Conservation (phyloP, 306 rosid genomes). For the Sindora glabra region DNA sequence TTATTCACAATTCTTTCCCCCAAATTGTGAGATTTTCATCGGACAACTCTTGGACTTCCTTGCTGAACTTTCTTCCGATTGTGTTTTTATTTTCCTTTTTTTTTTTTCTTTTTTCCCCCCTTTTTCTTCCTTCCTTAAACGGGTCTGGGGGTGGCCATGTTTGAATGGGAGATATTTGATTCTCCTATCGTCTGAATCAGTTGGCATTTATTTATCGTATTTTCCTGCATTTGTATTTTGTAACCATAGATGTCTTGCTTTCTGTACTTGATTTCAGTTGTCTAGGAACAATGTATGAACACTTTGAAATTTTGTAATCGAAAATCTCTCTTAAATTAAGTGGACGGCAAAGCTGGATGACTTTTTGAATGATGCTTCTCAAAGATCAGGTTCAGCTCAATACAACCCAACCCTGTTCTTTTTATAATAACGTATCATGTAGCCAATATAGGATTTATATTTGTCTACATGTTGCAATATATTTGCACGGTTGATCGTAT, state of each 20-base stretch:
- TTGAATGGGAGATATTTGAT: conserved; percentile 10
- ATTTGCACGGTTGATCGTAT: no score
- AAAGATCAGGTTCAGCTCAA: no score
- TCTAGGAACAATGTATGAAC: not conserved
- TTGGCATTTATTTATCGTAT: not conserved
- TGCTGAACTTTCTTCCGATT: not conserved
- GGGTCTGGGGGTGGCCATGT: not conserved
- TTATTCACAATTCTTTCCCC: not conserved
- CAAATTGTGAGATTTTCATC: not conserved
- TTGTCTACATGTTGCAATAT: no score
- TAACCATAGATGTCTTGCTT: not conserved
- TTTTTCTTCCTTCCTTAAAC: not conserved
- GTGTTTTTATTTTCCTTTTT: no score
- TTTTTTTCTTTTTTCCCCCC: no score
- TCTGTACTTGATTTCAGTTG: not conserved
- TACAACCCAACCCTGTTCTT: no score
- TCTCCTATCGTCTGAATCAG: not conserved
- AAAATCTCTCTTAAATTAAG: not conserved
- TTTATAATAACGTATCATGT: no score
- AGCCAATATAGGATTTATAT: no score
- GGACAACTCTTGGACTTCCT: not conserved
- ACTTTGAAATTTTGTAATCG: not conserved
- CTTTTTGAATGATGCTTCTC: not conserved
- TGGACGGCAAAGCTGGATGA: not conserved
- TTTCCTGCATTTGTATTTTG: not conserved